Base-by-base conservation (phyloP, 2,329 filamentous ascomycete species). In the Pseudogymnoascus sp. region DNA sequence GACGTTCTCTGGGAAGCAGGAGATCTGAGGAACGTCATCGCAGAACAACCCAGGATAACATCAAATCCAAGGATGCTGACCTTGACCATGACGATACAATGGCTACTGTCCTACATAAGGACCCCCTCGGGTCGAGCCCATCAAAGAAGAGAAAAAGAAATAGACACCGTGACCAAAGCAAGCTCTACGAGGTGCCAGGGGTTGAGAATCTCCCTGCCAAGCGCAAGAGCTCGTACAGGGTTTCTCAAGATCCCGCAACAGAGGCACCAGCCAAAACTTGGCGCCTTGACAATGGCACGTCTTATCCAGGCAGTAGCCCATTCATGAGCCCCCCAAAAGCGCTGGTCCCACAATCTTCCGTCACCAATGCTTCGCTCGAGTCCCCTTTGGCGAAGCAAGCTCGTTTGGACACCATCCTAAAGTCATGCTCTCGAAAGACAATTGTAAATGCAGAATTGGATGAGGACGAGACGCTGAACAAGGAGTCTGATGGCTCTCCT, bases 221-320 rank as follows among this genome's bases (percentile, higher is more conserved):
- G 29, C 47, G 47, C 29, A 35, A 54, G 29, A 54, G 29, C 47
- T 54, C 47, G 8, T 54, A 54, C 5, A 33, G 47, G 24, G 13
- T 54, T 54, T 29, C 47, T 35, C 47, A 33, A 13, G 47, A 54
- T 54, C 29, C 17, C n/a, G 47, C 47, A 8, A 47, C 62, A 9
- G 69, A 69, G 61, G 69, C 67, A 68, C 68, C 69, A 5, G 69
- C 68, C 40, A 68, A 68, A 44, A 59, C 67, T 21, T 58, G 54
- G n/a, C 59, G 64, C 37, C 47, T 64, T 54, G 59, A 57, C 5
- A 62, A 41, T 24, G 10, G 11, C 29, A 33, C 10, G 9, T 54
- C 47, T 13, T 54, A 54, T 35, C 29, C 15, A 2, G 29, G 5
- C n/a, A 15, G 9, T 17, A 54, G 29, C 10, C 47, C 47, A 15